Evolutionary conservation across 345 rosid genomes (phyloP).

Genomic region (Mercurialis annua): DNA sequence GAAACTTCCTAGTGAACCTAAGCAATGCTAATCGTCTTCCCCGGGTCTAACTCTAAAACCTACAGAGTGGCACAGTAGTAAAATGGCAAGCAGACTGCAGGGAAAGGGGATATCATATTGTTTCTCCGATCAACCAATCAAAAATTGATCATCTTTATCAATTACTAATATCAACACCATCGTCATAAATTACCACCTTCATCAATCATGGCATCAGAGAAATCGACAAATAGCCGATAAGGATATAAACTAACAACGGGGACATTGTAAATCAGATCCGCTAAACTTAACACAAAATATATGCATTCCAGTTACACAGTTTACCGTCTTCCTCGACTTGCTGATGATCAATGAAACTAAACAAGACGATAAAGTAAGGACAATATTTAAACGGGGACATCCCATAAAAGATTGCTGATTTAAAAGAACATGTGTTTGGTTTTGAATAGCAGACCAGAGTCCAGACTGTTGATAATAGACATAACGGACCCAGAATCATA

Average conservation of each 20-base stretch:
- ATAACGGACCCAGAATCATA: too few relatives aligned
- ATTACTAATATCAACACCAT: neutral
- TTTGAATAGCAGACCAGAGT: neutral
- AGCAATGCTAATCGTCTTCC: neutral
- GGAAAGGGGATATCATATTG: neutral
- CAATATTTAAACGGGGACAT: neutral
- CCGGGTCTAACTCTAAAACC: neutral
- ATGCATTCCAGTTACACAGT: neutral
- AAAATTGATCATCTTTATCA: neutral
- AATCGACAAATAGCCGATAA: neutral
- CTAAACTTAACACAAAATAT: neutral
- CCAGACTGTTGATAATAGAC: neutral
- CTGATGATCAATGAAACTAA: neutral
- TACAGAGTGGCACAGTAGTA: neutral
- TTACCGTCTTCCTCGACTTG: neutral
- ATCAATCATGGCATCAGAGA: neutral
- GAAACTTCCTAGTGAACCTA: slow-evolving; percentile 8
- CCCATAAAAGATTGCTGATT: neutral
- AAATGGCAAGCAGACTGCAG: neutral
- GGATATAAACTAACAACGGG: neutral
- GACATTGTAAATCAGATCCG: neutral
- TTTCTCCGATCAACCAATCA: neutral
- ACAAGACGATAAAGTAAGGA: neutral
- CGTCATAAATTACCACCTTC: neutral
- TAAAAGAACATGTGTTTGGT: neutral